Evolutionary conservation across 306 rosid genomes (phyloP), one percentile per base, ranked within the genome.

Genomic region (Vigna mungo): DNA sequence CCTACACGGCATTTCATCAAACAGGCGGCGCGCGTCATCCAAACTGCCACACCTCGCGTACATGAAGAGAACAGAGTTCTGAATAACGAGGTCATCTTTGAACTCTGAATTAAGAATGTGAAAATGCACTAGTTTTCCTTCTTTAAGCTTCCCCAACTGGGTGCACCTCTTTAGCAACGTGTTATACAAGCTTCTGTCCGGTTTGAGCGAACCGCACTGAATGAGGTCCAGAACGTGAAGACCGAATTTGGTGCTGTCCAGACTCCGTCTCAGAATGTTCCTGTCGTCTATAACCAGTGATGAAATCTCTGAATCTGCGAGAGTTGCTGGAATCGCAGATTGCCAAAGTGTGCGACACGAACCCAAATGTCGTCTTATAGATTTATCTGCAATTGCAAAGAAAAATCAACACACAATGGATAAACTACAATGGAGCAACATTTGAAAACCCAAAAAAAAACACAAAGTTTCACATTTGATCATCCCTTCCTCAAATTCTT

Each of bases 191-290:
- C 46, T 39, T 34, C 79, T 77, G 73, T 83, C 81, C 12, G 73
- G 79, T 80, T 86, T 65, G 1, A 86, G 63, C 0, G 85, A 83
- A 72, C 87, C 85, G 9, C 51, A 30, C 64, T 83, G 79, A 0
- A 86, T 76, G 66, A 86, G 89, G 70, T 83, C 87, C 2, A 86
- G 79, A 54, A 86, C 85, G 1, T 86, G 81, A 23, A 86, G 86
- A 34, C 89, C 69, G 15, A 60, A 30, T 53, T 61, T 25, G 14
- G 85, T 80, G 21, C 71, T 58, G 21, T 79, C 51, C 9, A 11
- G 44, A 46, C 87, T 86, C 2, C 71, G 75, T 32, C 64, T 66
- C 12, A 86, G 85, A 21, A 83, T 78, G 76, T 86, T 77, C 39
- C 18, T 72, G 14, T 86, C 85, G 10, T 86, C 81, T 17, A 86